Evolutionary conservation across 129 eudicot genomes (phyloP), one percentile per base, ranked within the genome.

Genomic region (Calendula officinalis): DNA sequence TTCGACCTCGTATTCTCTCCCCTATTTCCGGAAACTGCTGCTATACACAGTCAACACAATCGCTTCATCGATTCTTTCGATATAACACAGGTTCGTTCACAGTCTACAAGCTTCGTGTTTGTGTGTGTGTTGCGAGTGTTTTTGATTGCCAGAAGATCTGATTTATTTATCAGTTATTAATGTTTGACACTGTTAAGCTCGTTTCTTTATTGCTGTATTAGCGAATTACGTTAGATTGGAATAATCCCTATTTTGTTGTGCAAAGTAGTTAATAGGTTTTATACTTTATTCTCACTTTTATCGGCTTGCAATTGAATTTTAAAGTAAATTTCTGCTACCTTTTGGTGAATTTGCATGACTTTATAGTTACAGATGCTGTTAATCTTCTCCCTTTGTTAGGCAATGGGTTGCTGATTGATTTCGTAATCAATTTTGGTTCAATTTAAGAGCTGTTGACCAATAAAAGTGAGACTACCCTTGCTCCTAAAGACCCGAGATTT

Each of bases 1-100:
- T 79, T 49, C 83, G 83, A 41, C 77, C 89, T 14, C 90, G 84
- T 40, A 34, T 83, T 3, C n/a, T 83, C 41, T 80, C 89, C 33
- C 40, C 82, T 9, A 66, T 83, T 48, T 67, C 76, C 6, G 87
- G 85, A 13, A 81, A 81, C 69, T 34, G 60, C 48, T 61, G 81
- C 60, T 68, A 78, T 52, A 33, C 48, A 39, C 82, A 50, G 17
- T 73, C 90, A 34, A 51, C 67, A 8, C 71, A 43, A 63, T 60
- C 78, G 7, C 80, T 78, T 42, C 80, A 66, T 47, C 81, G 50
- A 0, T 73, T 78, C 67, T 78, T 83, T 71, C 75, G 69, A 39
- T 76, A 7, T 60, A 67, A 49, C 49, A 79, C 80, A 65, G 95
- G 95, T 87, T 16, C 36, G 38, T 68, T 64, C 37, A 66, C 37